phyloP scores from a whole-genome alignment of 2,329 filamentous ascomycete species.

The Coniella vitis region DNA sequence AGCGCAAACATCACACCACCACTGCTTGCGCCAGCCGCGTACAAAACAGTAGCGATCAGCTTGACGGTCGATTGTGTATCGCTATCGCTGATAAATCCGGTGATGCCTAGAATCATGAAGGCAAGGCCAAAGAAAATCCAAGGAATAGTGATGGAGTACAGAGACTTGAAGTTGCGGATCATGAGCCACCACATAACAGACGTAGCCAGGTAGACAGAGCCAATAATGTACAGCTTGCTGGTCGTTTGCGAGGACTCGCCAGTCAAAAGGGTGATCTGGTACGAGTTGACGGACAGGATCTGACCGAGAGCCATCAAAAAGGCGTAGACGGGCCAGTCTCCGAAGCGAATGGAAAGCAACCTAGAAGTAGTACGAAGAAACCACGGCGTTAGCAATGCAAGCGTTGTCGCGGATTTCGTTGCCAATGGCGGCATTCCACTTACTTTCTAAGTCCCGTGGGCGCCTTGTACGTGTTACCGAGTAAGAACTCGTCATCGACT shows the following conservation, averaged over 20 bases:
- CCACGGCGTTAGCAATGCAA: conserved; percentile 1
- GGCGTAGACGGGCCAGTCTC: conserved; percentile 58
- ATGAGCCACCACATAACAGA: conserved; percentile 57
- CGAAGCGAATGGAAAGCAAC: conserved; percentile 44
- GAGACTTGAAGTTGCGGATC: conserved; percentile 51
- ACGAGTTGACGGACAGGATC: conserved; percentile 59
- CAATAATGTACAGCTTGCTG: conserved; percentile 53
- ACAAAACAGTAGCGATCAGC: conserved; percentile 53
- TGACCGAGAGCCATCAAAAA: conserved; percentile 56
- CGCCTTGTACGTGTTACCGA: conserved; percentile 48
- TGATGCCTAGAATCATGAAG: conserved; percentile 55
- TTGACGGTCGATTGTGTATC: conserved; percentile 41
- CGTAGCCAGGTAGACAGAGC: conserved; percentile 50
- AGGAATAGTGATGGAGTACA: conserved; percentile 50
- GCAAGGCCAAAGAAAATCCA: conserved; percentile 58
- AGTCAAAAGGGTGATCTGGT: conserved; percentile 60
- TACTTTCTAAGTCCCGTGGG: conserved; percentile 49
- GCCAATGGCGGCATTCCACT: conserved; percentile 17
- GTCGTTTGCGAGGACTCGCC: conserved; percentile 55
- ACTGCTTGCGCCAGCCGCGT: conserved; percentile 55
- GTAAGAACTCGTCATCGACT: conserved; percentile 39
- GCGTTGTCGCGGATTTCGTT: too few species aligned
- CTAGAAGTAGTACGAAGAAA: conserved; percentile 1
- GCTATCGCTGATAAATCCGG: conserved; percentile 41
- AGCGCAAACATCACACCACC: conserved; percentile 61